Evolutionary conservation across 2,329 filamentous ascomycete species (phyloP).

Genomic region (Fusarium acutatum): DNA sequence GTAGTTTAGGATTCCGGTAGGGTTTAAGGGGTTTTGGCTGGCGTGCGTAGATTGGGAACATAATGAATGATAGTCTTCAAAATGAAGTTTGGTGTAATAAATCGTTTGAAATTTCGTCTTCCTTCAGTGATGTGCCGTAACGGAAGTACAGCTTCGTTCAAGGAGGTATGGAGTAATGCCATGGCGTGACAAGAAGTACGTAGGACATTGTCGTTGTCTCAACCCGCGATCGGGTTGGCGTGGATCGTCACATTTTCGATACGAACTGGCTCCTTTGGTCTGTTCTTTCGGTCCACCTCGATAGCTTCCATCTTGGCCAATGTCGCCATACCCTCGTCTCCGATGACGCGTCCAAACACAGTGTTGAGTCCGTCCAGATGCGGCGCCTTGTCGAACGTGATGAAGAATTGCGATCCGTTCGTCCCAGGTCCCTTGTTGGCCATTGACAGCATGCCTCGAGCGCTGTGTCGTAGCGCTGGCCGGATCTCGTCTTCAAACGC

Average conservation of each 20-base stretch:
- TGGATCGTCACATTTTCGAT: constrained; percentile 79
- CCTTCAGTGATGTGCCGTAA: background rate
- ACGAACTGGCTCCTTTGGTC: constrained; percentile 71
- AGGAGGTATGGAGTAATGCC: background rate
- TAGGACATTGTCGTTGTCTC: constrained; percentile 35
- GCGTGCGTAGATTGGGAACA: background rate
- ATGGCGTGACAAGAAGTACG: background rate
- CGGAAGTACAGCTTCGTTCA: background rate
- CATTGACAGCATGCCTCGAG: constrained; percentile 78
- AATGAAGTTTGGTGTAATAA: background rate
- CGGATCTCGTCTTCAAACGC: constrained; percentile 84
- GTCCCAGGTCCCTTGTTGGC: constrained; percentile 79
- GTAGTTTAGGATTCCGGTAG: background rate
- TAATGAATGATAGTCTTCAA: background rate
- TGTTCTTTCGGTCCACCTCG: constrained; percentile 79
- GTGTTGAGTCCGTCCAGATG: constrained; percentile 88
- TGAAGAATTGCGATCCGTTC: constrained; percentile 84
- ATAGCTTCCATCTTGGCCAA: constrained; percentile 76
- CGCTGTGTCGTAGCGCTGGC: constrained; percentile 72
- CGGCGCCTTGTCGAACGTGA: constrained; percentile 78
- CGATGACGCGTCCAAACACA: constrained; percentile 79
- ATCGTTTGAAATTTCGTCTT: background rate
- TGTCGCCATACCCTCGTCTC: constrained; percentile 70
- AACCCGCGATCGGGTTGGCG: constrained; percentile 78
- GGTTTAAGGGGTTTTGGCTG: background rate